Evolutionary conservation across 352 stramenopile species (phyloP).

Genomic region (Pythium monospermum): DNA sequence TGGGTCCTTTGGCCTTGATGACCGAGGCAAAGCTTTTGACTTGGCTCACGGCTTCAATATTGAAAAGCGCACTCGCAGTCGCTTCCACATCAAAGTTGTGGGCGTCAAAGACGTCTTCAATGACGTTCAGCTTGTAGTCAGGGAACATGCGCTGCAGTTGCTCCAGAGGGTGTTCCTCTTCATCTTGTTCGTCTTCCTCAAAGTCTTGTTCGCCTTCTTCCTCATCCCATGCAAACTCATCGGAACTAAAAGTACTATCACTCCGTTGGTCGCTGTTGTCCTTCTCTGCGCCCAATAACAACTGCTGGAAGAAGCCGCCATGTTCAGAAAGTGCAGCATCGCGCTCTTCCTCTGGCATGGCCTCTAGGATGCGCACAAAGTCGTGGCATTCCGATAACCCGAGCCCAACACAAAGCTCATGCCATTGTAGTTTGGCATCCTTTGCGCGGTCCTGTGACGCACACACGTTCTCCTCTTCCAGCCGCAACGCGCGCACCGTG

Average conservation of each 20-base stretch:
- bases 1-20: constrained; percentile 20
- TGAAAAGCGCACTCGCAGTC: constrained; percentile 45
- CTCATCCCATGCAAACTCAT: constrained; percentile 8
- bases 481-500: constrained; percentile 35
- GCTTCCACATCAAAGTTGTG: constrained; percentile 53
- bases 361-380: constrained; percentile 44
- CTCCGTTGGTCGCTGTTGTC: constrained; percentile 17
- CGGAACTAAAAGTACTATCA: no score
- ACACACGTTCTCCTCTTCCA: constrained; percentile 27
- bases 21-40: constrained; percentile 64
- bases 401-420: constrained; percentile 51
- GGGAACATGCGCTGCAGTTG: constrained; percentile 52
- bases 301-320: constrained; percentile 59
- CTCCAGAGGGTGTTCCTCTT: constrained; percentile 46
- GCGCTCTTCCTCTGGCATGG: constrained; percentile 37
- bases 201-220: constrained; percentile 10
- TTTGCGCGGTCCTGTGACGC: neutral
- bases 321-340: constrained; percentile 37
- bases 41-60: constrained; percentile 43
- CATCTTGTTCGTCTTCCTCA: constrained; percentile 9
- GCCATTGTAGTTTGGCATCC: constrained; percentile 38
- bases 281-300: constrained; percentile 56
- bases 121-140: constrained; percentile 47
- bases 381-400: constrained; percentile 41
- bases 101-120: constrained; percentile 59